Evolutionary conservation across 1,139 yeast species (phyloP).

Genomic region (Saccharomyces uvarum): DNA sequence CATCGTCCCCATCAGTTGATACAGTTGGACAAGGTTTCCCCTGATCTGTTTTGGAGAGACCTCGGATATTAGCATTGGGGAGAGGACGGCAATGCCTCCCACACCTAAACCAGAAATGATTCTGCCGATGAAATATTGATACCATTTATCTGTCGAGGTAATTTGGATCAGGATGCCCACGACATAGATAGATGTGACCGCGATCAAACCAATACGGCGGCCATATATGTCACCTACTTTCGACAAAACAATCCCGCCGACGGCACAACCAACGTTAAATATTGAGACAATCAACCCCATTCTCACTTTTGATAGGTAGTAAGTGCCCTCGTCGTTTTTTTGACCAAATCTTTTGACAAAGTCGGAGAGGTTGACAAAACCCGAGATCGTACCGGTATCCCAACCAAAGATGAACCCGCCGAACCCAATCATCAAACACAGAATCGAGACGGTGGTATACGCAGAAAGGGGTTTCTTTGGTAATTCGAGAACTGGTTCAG

Average conservation of each 20-base stretch:
- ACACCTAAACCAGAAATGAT: conserved; percentile 54
- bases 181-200: conserved; percentile 47
- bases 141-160: conserved; percentile 40
- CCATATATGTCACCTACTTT: conserved; percentile 49
- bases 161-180: conserved; percentile 55
- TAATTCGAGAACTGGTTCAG: conserved; percentile 9
- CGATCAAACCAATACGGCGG: conserved; percentile 49
- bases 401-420: conserved; percentile 67
- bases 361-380: conserved; percentile 62
- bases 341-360: conserved; percentile 48
- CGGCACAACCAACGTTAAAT: conserved; percentile 59
- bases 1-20: conserved; percentile 53
- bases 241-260: conserved; percentile 52
- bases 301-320: conserved; percentile 43
- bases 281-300: conserved; percentile 55
- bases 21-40: conserved; percentile 54
- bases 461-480: conserved; percentile 37
- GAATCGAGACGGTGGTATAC: conserved; percentile 34
- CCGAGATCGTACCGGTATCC: conserved; percentile 73
- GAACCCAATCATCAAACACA: conserved; percentile 46
- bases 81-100: conserved; percentile 50
- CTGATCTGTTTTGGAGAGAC: conserved; percentile 56
- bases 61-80: conserved; percentile 57
- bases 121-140: conserved; percentile 49
- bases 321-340: conserved; percentile 43